phyloP scores from a whole-genome alignment of 2,329 filamentous ascomycete genomes.

The Blastomyces gilchristii region DNA sequence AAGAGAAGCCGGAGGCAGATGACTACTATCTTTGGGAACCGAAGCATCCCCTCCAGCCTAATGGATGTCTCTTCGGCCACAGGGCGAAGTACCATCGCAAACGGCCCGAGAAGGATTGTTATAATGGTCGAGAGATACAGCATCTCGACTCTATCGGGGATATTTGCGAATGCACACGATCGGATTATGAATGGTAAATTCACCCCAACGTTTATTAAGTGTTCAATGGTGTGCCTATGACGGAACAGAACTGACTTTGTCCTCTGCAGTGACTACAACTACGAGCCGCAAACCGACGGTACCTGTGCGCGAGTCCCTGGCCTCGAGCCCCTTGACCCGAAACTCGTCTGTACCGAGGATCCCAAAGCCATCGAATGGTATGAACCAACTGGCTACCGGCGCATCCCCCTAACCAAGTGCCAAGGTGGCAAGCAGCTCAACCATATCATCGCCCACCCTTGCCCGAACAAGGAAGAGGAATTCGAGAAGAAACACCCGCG shows the following conservation, averaged over 20 bases:
- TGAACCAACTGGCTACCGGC: constrained; percentile 77
- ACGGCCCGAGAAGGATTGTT: constrained; percentile 67
- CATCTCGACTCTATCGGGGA: constrained; percentile 58
- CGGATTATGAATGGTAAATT: constrained; percentile 83
- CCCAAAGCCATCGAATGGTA: constrained; percentile 67
- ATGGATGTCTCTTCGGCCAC: constrained; percentile 88
- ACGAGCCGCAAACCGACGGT: constrained; percentile 64
- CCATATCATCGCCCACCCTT: constrained; percentile 53
- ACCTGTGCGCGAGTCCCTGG: constrained; percentile 69
- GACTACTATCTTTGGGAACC: constrained; percentile 85
- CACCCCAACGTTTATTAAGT: constrained; percentile 12
- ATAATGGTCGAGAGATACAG: constrained; percentile 63
- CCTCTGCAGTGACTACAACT: constrained; percentile 74
- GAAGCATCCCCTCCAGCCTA: constrained; percentile 64
- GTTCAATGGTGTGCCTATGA: constrained; percentile 2
- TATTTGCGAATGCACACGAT: constrained; percentile 73
- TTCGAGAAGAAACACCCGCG: constrained; percentile 60
- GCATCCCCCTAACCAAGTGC: constrained; percentile 83
- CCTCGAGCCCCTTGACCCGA: constrained; percentile 53
- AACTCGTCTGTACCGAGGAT: constrained; percentile 49
- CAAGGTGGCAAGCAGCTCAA: constrained; percentile 64
- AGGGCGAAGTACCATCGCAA: constrained; percentile 84
- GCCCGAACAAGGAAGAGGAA: constrained; percentile 71
- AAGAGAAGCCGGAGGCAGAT: constrained; percentile 47
- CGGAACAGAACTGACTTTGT: constrained; percentile 4